These are phyloP conservation scores for Primulina eburnea DNA, from an alignment of 257 asterid genomes.

Conservation along the genomic window DNA sequence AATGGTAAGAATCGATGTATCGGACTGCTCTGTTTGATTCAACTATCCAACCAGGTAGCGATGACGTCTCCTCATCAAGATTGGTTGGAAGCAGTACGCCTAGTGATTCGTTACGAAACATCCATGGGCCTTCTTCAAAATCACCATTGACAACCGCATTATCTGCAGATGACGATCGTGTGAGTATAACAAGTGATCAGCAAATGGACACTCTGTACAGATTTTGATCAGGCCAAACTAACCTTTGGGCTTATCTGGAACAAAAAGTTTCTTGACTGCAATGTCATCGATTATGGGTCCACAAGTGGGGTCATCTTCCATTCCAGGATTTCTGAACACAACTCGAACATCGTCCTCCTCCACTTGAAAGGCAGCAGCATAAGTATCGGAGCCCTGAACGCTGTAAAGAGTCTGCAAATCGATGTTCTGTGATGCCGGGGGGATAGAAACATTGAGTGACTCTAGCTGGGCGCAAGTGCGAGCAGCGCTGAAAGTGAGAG, in stretches of 20 bases:
- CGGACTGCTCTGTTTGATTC: constrained; percentile 95
- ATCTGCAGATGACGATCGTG: constrained; percentile 34
- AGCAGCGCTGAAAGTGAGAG: constrained; percentile 91
- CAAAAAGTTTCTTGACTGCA: constrained; percentile 87
- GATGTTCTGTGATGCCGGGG: constrained; percentile 80
- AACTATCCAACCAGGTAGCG: constrained; percentile 94
- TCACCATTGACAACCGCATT: constrained; percentile 85
- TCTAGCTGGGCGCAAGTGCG: constrained; percentile 98
- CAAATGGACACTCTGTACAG: not conserved
- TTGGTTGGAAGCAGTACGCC: constrained; percentile 93
- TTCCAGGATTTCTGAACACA: constrained; percentile 77
- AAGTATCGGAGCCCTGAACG: constrained; percentile 93
- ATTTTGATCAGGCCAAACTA: constrained; percentile 16
- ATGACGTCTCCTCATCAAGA: constrained; percentile 77
- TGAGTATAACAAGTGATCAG: not conserved
- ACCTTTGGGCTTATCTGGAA: constrained; percentile 76
- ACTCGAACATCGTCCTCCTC: constrained; percentile 48
- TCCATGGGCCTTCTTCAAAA: constrained; percentile 96
- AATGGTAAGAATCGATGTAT: constrained; percentile 75
- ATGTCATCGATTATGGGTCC: constrained; percentile 93
- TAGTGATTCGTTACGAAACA: constrained; percentile 79
- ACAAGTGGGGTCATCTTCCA: constrained; percentile 98
- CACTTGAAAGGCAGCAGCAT: constrained; percentile 87
- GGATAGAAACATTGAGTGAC: constrained; percentile 88
- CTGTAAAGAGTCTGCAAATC: constrained; percentile 87